These are phyloP conservation scores for Hymenoscyphus linearis DNA, from an alignment of 2,329 filamentous ascomycete species.

Conservation along the genomic window DNA sequence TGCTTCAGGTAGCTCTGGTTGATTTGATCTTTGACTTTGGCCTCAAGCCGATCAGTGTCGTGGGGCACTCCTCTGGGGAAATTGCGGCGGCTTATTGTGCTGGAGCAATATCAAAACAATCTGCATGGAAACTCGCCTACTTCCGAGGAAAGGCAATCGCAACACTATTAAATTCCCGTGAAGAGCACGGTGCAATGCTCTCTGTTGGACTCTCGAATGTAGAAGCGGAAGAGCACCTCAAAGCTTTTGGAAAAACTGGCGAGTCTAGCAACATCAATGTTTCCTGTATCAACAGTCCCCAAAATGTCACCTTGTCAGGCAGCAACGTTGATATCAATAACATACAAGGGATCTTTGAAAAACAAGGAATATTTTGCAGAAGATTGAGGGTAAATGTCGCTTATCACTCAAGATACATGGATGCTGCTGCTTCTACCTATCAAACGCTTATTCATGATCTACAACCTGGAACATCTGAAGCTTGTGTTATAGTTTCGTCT, in stretches of 20 bases:
- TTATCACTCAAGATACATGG: slow-evolving; percentile 31
- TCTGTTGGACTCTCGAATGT: slow-evolving; percentile 37
- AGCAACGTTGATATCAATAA: slow-evolving; percentile 6
- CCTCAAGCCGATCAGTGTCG: neutral
- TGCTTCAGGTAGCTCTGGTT: neutral
- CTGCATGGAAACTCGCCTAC: neutral
- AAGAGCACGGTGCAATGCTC: slow-evolving; percentile 46
- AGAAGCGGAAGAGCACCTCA: slow-evolving; percentile 16
- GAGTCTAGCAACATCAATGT: slow-evolving; percentile 23
- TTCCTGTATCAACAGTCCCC: slow-evolving; percentile 31
- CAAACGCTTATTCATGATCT: neutral
- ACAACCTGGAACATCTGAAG: neutral
- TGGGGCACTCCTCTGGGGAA: slow-evolving; percentile 11
- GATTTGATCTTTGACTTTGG: neutral
- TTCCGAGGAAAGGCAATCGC: slow-evolving; percentile 4
- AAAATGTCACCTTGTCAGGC: slow-evolving; percentile 21
- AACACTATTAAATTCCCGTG: slow-evolving; percentile 4
- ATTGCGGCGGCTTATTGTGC: slow-evolving; percentile 8
- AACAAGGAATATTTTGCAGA: slow-evolving; percentile 14
- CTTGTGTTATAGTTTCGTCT: slow-evolving; percentile 37
- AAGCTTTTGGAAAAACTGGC: neutral
- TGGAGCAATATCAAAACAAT: neutral
- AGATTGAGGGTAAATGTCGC: slow-evolving; percentile 21
- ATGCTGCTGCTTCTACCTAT: slow-evolving; percentile 22
- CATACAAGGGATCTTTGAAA: slow-evolving; percentile 3